These are phyloP conservation scores for Aspergillus affinis DNA, from an alignment of 495 filamentous ascomycete genomes.

Conservation along the genomic window DNA sequence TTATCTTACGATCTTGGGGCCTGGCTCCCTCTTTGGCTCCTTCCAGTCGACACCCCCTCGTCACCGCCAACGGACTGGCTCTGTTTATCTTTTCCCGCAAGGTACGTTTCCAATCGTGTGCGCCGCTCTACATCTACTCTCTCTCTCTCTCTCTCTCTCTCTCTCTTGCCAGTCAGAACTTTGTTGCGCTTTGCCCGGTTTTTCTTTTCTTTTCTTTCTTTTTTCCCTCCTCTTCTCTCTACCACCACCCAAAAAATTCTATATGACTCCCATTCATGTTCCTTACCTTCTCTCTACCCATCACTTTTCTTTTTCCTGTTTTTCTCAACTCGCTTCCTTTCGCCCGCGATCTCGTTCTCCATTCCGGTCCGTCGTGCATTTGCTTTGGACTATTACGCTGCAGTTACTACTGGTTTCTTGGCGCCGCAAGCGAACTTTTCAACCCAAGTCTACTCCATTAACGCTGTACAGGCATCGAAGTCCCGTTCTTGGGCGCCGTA, in stretches of 20 bases:
- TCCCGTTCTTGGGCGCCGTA: conserved; percentile 15
- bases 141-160: no score
- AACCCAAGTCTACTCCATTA: conserved; percentile 21
- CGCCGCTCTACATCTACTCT: background rate
- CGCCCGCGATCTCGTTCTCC: conserved; percentile 2
- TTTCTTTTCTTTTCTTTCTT: background rate
- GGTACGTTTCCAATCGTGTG: conserved; percentile 25
- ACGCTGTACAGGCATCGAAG: conserved; percentile 37
- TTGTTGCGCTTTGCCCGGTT: background rate
- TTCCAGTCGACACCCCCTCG: background rate
- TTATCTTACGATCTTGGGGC: background rate
- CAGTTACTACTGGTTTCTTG: conserved; percentile 42
- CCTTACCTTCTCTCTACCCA: conserved; percentile 5
- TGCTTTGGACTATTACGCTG: conserved; percentile 27
- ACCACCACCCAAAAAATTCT: background rate
- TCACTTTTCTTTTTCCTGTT: conserved; percentile 12
- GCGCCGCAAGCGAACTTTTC: conserved; percentile 44
- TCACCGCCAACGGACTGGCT: conserved; percentile 2
- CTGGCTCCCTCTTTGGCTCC: background rate
- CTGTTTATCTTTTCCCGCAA: conserved; percentile 8
- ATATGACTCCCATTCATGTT: background rate
- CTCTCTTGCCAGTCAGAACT: conserved; percentile 2
- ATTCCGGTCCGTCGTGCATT: conserved; percentile 15
- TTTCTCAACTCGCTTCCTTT: conserved; percentile 14
- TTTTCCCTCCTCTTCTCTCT: background rate